phyloP scores from a whole-genome alignment of 352 stramenopile genomes.

The Phytophthora multivora region DNA sequence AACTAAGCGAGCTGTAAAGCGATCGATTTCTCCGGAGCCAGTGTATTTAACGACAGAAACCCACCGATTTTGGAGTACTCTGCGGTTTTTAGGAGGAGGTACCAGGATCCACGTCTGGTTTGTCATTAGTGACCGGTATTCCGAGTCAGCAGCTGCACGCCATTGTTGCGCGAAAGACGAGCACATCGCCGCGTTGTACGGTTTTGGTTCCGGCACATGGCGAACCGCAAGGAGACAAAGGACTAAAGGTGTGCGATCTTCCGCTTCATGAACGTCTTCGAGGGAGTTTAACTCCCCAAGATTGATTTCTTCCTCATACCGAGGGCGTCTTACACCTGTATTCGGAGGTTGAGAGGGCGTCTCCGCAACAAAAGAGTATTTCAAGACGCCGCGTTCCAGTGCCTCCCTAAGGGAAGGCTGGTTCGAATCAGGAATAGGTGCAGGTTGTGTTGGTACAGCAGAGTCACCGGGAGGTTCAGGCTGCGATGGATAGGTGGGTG shows the following conservation, averaged over 20 bases:
- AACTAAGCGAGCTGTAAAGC: constrained; percentile 10
- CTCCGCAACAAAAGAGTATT: no score
- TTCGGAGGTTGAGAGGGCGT: no score
- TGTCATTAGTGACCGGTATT: constrained; percentile 6
- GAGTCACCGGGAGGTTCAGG: no score
- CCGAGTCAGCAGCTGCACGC: not conserved
- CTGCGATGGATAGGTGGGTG: no score
- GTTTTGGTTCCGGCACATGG: constrained; percentile 11
- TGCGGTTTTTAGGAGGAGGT: not conserved
- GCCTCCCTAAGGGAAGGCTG: no score
- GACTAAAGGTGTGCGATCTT: not conserved
- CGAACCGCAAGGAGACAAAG: constrained; percentile 2
- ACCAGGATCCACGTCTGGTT: constrained; percentile 14
- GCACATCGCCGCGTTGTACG: constrained; percentile 2
- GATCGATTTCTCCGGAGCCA: constrained; percentile 7
- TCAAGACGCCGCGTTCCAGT: no score
- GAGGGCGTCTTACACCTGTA: no score
- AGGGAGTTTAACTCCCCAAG: not conserved
- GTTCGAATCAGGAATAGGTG: no score
- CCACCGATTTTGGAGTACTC: not conserved
- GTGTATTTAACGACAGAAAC: constrained; percentile 21
- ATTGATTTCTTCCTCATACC: no score
- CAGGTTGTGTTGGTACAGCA: no score
- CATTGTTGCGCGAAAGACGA: not conserved
- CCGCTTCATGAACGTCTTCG: not conserved